A percentile compares a stretch with the other conserved stretches of the same genome.
These are phyloP conservation scores for Suillus luteus DNA, from an alignment of 768 basidiomycete species.

Conservation along the genomic window DNA sequence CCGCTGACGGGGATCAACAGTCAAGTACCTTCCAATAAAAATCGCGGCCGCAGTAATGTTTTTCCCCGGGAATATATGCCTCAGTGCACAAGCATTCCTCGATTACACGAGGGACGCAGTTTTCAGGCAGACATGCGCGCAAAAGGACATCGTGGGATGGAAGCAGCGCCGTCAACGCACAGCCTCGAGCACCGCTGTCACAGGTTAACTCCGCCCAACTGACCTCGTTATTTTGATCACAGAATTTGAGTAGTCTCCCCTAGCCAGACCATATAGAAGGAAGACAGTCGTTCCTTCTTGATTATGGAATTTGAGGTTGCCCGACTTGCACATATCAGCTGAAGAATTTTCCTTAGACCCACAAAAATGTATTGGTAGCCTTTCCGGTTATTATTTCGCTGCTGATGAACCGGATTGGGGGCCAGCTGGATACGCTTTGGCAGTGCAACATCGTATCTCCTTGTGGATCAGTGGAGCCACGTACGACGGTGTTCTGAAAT, in stretches of 20 bases:
- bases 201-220: not conserved
- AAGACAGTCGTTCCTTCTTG: too few species aligned
- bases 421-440: constrained; percentile 1
- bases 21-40: not conserved
- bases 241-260: not conserved
- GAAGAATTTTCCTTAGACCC: not conserved
- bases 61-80: not conserved
- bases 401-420: not conserved
- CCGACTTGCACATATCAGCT: not conserved
- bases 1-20: not conserved
- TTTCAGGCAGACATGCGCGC: not conserved
- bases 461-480: constrained; percentile 1
- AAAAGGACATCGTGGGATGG: not conserved
- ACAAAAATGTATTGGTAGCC: not conserved
- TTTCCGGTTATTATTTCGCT: not conserved
- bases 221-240: not conserved
- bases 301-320: too few species aligned
- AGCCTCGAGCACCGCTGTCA: not conserved
- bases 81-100: not conserved
- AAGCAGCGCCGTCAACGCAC: not conserved
- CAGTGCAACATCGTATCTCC: not conserved
- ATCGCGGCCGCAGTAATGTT: not conserved
- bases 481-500: not conserved
- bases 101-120: not conserved
- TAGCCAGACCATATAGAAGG: too few species aligned